Evolutionary conservation across 2,329 filamentous ascomycete species (phyloP).

Genomic region (Fusarium chlamydosporum): DNA sequence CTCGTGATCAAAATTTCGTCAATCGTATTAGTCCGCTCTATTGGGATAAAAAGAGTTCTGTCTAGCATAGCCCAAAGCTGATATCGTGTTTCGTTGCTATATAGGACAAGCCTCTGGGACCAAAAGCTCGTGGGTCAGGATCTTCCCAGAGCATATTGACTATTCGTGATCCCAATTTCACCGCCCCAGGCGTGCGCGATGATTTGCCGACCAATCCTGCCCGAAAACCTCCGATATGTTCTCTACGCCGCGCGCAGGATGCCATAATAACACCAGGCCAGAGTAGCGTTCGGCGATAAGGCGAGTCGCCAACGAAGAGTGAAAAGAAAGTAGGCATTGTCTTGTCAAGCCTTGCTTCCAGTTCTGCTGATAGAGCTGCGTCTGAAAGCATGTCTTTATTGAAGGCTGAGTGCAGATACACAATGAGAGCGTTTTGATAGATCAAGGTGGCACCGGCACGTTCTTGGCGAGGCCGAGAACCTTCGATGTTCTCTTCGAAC

Average conservation of each 20-base stretch:
- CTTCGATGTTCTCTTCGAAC: not conserved
- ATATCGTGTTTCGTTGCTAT: constrained; percentile 25
- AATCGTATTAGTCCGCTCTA: too few relatives aligned
- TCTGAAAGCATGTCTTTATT: not conserved
- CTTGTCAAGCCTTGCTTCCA: not conserved
- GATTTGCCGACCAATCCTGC: not conserved
- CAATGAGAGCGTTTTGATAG: constrained; percentile 7
- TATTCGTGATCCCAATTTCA: constrained; percentile 10
- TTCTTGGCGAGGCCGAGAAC: not conserved
- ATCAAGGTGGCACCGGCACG: not conserved
- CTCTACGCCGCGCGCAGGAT: not conserved
- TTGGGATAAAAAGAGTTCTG: too few relatives aligned
- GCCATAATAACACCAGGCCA: constrained; percentile 23
- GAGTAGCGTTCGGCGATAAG: constrained; percentile 17
- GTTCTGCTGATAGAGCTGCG: not conserved
- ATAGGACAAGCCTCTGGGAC: constrained; percentile 8
- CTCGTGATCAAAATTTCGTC: too few relatives aligned
- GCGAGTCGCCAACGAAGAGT: constrained; percentile 2
- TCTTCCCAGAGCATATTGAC: constrained; percentile 13
- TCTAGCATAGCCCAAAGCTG: constrained; percentile 9
- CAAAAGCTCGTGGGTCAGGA: constrained; percentile 8
- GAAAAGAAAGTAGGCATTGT: constrained; percentile 4
- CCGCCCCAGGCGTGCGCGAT: constrained; percentile 5
- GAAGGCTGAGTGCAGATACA: constrained; percentile 10
- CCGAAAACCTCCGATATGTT: not conserved